Evolutionary conservation across 345 rosid species (phyloP).

Genomic region (Lepidium aucheri): DNA sequence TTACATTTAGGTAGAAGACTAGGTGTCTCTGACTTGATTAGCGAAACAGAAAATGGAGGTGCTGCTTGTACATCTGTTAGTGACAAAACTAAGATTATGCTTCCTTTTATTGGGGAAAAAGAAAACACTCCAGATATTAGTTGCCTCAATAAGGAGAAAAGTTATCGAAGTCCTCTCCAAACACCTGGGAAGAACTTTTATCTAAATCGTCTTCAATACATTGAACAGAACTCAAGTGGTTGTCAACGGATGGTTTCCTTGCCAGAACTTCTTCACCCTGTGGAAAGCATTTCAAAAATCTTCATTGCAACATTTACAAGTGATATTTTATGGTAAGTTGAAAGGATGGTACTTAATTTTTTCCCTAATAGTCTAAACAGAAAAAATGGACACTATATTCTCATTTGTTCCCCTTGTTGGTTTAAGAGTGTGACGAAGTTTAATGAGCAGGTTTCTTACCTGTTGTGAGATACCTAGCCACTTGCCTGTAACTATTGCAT

Average conservation of each 20-base stretch:
- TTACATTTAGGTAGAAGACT: conserved; percentile 2
- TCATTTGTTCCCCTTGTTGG: neutral
- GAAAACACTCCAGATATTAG: conserved; percentile 13
- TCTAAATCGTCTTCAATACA: conserved; percentile 59
- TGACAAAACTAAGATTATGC: conserved; percentile 16
- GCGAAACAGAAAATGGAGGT: neutral
- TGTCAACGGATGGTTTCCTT: conserved; percentile 45
- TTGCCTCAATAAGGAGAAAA: conserved; percentile 7
- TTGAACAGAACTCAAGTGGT: conserved; percentile 31
- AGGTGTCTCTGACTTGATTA: conserved; percentile 5
- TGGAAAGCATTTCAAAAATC: conserved; percentile 48
- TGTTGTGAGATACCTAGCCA: conserved; percentile 60
- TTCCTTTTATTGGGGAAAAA: conserved; percentile 6
- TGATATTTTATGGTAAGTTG: conserved; percentile 62
- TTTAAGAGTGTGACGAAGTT: conserved; percentile 18
- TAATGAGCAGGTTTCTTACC: conserved; percentile 56
- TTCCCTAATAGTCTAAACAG: neutral
- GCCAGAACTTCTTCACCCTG: conserved; percentile 70
- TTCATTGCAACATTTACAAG: conserved; percentile 87
- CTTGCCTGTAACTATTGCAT: conserved; percentile 81
- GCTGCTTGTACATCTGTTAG: conserved; percentile 16
- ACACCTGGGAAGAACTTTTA: conserved; percentile 67
- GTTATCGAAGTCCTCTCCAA: conserved; percentile 7
- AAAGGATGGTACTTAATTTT: neutral
- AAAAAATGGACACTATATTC: neutral